Percentiles rank a stretch among this genome's conserved stretches.
Evolutionary conservation across 768 basidiomycete species (phyloP).

Genomic region (Postia placenta): DNA sequence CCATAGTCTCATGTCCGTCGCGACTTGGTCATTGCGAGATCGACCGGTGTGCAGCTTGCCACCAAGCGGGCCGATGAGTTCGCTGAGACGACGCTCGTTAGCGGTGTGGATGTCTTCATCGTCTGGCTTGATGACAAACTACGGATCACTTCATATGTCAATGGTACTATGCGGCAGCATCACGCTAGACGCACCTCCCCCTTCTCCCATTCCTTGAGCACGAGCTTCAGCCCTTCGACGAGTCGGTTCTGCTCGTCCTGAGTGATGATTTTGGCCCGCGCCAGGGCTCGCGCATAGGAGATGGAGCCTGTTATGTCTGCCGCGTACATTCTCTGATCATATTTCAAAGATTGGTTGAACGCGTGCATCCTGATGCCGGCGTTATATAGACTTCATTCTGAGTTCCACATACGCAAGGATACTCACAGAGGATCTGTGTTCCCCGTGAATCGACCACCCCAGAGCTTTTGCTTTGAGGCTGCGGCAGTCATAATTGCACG

Average conservation of each 20-base stretch:
- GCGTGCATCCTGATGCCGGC: conserved; percentile 89
- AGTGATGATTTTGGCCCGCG: conserved; percentile 76
- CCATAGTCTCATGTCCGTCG: conserved; percentile 98
- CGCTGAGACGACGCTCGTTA: conserved; percentile 90
- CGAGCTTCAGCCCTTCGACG: conserved; percentile 63
- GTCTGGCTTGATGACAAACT: conserved; percentile 78
- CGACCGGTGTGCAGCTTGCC: conserved; percentile 98
- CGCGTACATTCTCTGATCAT: conserved; percentile 90
- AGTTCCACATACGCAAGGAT: not conserved
- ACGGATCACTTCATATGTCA: not conserved
- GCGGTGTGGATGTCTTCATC: conserved; percentile 99
- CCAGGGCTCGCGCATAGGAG: conserved; percentile 88
- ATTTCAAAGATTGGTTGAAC: conserved; percentile 93
- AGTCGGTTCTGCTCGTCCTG: conserved; percentile 68
- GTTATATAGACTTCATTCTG: not conserved
- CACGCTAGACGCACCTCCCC: conserved; percentile 44
- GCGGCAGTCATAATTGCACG: conserved; percentile 15
- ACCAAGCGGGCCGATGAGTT: conserved; percentile 86
- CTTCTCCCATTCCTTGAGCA: conserved; percentile 81
- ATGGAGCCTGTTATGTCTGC: conserved; percentile 93
- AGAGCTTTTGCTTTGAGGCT: conserved; percentile 26
- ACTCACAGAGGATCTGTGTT: conserved; percentile 82
- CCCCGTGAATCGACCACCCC: conserved; percentile 63
- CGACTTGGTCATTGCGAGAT: conserved; percentile 97
- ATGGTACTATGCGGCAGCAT: not conserved